Evolutionary conservation across 2,329 filamentous ascomycete genomes (phyloP), one percentile per base, ranked within the genome.

Genomic region (Chaetothyriales sp.): DNA sequence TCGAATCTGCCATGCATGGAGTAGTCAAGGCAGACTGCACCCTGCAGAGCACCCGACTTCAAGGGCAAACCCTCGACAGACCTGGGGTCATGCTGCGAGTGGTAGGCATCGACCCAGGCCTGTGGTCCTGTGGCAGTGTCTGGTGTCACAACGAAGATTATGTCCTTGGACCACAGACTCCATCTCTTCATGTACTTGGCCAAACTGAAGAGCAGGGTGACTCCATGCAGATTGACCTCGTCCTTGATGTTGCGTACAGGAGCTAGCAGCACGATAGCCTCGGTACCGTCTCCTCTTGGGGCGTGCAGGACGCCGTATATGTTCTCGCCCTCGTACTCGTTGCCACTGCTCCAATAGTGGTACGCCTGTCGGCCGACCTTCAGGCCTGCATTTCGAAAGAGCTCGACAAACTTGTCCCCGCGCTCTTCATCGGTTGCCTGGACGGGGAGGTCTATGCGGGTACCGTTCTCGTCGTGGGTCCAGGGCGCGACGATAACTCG

Each of bases 91-190:
- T 95, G 88, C 18, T 85, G 83, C 65, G 95, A 86, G 66, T 98
- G 92, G 66, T 98, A 98, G 1, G 92, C 92, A 63, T 95, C 89
- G 7, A 95, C 86, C 92, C 92, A 98, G 20, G 92, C 92, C 65
- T 96, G 89, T 0, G 88, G 86, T 0, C 90, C 92, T 9, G 86
- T 84, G 53, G 82, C 84, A 65, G 87, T 94, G 67, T 98, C 92
- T 0, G 86, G 83, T 0, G 92, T 82, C 46, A 98, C 77, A 5
- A 98, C 70, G 59, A 98, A 80, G 52, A 98, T 90, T 59, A 98
- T 95, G 65, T 98, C 92, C 68, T 98, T 98, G 53, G 89, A 95
- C 92, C 92, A 98, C 25, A 98, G 75, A 49, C 88, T 95, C 92
- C 92, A 98, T 59, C 84, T 80, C 68, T 93, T 95, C 71, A 98